Evolutionary conservation across 129 eudicot species (phyloP).

Genomic region (Lactuca sativa): DNA sequence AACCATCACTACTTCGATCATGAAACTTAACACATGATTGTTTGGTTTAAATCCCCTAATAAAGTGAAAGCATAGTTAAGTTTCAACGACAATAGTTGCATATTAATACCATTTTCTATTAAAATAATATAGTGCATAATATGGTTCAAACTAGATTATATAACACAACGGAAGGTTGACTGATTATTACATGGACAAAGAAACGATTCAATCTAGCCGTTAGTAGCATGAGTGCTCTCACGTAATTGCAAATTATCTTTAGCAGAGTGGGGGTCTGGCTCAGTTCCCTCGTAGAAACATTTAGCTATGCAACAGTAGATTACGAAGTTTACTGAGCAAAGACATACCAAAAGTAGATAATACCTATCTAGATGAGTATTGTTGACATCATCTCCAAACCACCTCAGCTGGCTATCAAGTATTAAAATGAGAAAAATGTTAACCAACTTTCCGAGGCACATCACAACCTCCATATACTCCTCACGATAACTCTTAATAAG

Average conservation of each 20-base stretch:
- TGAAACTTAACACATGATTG: too few species aligned
- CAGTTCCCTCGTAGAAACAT: neutral
- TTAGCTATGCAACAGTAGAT: neutral
- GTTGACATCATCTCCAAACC: constrained; percentile 5
- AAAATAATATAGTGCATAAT: too few species aligned
- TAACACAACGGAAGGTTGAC: too few species aligned
- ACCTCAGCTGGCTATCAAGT: neutral
- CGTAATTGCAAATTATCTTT: neutral
- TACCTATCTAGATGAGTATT: constrained; percentile 9
- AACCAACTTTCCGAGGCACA: neutral
- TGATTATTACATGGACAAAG: too few species aligned
- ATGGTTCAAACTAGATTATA: too few species aligned
- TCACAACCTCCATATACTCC: neutral
- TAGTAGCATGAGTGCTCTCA: too few species aligned
- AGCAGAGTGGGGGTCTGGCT: neutral
- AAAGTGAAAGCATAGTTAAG: too few species aligned
- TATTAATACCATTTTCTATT: too few species aligned
- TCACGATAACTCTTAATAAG: neutral
- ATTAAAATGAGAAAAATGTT: neutral
- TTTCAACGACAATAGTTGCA: too few species aligned
- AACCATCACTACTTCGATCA: too few species aligned
- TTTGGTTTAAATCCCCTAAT: too few species aligned
- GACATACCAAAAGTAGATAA: neutral
- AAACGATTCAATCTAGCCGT: too few species aligned
- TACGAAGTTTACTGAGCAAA: neutral